Evolutionary conservation across 176 grass and related monocot genomes (phyloP), one percentile per base, ranked within the genome.

Genomic region (Oryza longistaminata): DNA sequence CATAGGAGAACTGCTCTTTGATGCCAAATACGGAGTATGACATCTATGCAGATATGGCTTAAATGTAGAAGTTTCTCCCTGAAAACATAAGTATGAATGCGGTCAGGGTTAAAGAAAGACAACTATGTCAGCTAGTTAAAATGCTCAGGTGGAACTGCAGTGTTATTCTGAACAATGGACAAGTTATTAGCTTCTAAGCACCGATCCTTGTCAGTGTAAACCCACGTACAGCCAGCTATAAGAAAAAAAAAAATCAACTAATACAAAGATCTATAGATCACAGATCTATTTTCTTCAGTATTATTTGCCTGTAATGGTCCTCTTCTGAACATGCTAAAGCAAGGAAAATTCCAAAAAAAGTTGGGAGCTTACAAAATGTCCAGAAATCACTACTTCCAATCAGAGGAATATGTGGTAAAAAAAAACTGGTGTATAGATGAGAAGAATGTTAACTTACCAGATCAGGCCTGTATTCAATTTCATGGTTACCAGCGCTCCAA

Each of bases 381-480:
- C 25, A 68, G 7, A 33, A 67, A 68, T 68, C 48, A 7, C 25
- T 34, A 19, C 26, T 77, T 39, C 3, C 7, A 11, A 43, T 65
- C 65, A 9, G 14, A 48, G 44, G 46, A 44, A 11, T 49, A 49
- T 29, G 13, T 27, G 8, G 24, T 5, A 33, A 35, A 48, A 73
- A 35, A 34, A 4, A 73, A 19, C 14, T 73, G 2, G 25, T 50
- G 5, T 74, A 37, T 34, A 76, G 29, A 55, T 16, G 24, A 83
- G 26, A 61, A 62, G 25, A 24, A 37, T 78, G 24, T 82, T 33
- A 65, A 85, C 48, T 71, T 95, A 98, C 96, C 91, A 98, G 80
- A 81, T 98, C 96, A 85, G 96, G 93, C 65, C 89, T 89, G 83
- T 92, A 98, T 74, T 95, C 96, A 90, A 98, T 95, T 87, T 98